Percentiles rank a stretch among this genome's conserved stretches.
Evolutionary conservation across 352 stramenopile genomes (phyloP).

Genomic region (Blastocystis sp.): DNA sequence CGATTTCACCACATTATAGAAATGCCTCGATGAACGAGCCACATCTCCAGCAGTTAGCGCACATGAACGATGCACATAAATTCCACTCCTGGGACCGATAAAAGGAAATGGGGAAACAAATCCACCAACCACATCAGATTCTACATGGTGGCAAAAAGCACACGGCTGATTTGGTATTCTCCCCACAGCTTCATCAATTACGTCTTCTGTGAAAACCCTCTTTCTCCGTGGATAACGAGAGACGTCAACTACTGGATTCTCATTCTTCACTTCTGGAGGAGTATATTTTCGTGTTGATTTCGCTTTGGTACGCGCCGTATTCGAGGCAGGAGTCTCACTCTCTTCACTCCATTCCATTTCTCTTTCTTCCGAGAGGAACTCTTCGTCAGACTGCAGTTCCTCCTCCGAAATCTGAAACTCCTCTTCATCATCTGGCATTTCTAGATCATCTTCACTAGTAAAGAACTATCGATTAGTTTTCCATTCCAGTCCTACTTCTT

Average conservation of each 20-base stretch:
- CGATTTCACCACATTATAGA: slow-evolving; percentile 12
- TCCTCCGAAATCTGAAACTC: slow-evolving; percentile 41
- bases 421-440: slow-evolving; percentile 9
- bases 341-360: slow-evolving; percentile 51
- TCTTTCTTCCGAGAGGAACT: not conserved
- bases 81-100: not conserved
- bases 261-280: not conserved
- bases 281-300: not conserved
- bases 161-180: not conserved
- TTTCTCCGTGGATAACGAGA: not conserved
- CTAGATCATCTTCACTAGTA: slow-evolving; percentile 22
- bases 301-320: not conserved
- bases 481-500: not conserved
- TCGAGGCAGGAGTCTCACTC: slow-evolving; percentile 22
- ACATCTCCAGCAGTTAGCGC: not conserved
- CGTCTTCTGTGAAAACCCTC: slow-evolving; percentile 7
- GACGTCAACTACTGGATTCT: not conserved
- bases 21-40: not conserved
- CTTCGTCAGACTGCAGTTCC: slow-evolving; percentile 4
- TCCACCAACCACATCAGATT: not conserved
- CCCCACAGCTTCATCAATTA: not conserved
- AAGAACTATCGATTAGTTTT: not conserved
- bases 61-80: not conserved
- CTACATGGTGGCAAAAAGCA: not conserved
- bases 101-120: slow-evolving; percentile 1